Percentiles rank a stretch among this genome's conserved stretches.
phyloP scores from a whole-genome alignment of 345 rosid genomes.

The Linum usitatissimum region DNA sequence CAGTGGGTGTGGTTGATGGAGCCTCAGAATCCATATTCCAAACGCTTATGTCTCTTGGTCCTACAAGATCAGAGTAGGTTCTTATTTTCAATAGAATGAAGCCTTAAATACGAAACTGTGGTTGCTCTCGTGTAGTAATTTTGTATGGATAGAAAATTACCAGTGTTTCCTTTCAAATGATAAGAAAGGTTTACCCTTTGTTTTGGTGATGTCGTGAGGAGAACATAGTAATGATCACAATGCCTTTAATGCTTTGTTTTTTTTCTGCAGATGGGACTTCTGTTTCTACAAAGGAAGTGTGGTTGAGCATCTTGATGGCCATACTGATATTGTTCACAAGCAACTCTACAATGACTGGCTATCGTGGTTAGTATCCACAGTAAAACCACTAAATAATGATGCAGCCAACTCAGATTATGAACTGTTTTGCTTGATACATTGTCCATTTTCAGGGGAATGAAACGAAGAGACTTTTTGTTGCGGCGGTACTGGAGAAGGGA shows the following conservation, averaged over 20 bases:
- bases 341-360: constrained; percentile 74
- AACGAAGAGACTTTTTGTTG: constrained; percentile 64
- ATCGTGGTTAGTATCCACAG: constrained; percentile 50
- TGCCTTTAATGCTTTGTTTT: neutral
- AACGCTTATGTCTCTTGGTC: constrained; percentile 90
- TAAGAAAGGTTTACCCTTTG: neutral
- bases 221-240: neutral
- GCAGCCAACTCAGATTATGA: constrained; percentile 1
- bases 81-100: neutral
- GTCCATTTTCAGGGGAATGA: constrained; percentile 62
- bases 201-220: no score
- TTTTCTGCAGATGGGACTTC: constrained; percentile 79
- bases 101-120: neutral
- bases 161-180: neutral
- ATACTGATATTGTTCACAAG: constrained; percentile 85
- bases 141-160: neutral
- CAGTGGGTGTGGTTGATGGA: constrained; percentile 88
- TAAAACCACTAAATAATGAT: neutral
- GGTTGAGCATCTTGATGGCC: constrained; percentile 92
- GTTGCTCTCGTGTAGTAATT: neutral
- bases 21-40: constrained; percentile 89
- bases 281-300: constrained; percentile 84
- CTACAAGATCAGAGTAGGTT: constrained; percentile 83
- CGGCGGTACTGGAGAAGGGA: constrained; percentile 97
- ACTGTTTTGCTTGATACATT: constrained; percentile 9